Evolutionary conservation across 495 filamentous ascomycete species (phyloP), one percentile per base, ranked within the genome.

Genomic region (Penicillium dipodomyicola): DNA sequence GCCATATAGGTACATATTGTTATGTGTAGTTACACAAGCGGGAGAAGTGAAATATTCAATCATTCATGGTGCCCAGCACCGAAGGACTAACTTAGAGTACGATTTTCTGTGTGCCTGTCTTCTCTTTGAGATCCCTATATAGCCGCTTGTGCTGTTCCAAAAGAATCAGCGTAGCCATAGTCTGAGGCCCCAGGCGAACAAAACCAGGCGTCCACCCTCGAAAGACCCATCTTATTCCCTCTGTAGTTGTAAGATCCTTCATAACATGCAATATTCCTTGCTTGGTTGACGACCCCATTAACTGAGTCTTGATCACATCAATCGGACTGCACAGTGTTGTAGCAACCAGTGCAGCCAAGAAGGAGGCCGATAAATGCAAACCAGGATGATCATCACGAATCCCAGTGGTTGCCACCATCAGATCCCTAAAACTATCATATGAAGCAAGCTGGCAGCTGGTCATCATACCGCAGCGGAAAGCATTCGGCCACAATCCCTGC

Each of bases 121-220:
- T 30, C 7, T 46, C 57, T 74, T 86, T 87, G 1, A 56, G 33
- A 1, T n/a, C 33, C 33, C 60, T 37, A 41, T 58, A 65, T 14
- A 71, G 23, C 51, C 60, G 54, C 76, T 91, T 91, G 68, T 93
- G 90, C 62, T 91, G 85, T 68, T 96, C 91, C 67, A 96, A 69
- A 62, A 93, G 89, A 52, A 96, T 68, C 63, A 96, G 90, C 11
- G 92, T 96, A 54, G 86, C 84, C 58, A 96, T 87, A 10, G 92
- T 96, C 77, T 96, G 92, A 33, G 85, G 85, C 15, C 83, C 91
- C 49, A 96, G 64, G 19, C 92, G 75, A 50, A 94, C 80, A 72
- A 96, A 96, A 65, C 88, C 91, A 9, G 92, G 92, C 41, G 90
- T 85, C 92, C 92, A 96, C 11, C 92, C 92, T 60, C 85, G 85